Conservation (phyloP, 257 asterid species). For the Nicotiana otophora region DNA sequence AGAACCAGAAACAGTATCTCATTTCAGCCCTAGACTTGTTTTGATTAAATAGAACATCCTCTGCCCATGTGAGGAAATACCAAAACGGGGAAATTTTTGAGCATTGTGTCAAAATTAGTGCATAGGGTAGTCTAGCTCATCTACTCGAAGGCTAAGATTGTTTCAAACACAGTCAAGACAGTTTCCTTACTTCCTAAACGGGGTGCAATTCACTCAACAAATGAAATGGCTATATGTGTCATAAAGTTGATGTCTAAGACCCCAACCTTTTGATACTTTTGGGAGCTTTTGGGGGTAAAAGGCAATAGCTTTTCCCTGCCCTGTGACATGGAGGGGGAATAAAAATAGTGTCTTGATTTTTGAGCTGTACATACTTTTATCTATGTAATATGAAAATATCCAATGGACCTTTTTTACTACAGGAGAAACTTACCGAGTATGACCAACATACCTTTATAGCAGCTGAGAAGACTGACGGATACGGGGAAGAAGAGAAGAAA, state of each 20-base stretch:
- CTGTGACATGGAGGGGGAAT: not conserved
- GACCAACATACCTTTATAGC: conserved; percentile 31
- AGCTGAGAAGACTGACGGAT: conserved; percentile 39
- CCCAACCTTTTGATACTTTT: not conserved
- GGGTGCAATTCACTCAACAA: not conserved
- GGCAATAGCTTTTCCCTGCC: not conserved
- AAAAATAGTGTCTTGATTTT: not conserved
- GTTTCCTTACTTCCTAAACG: not conserved
- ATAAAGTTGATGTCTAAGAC: not conserved
- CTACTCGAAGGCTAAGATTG: not conserved
- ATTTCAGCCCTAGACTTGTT: not conserved
- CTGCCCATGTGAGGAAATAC: not conserved
- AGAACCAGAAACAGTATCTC: not conserved
- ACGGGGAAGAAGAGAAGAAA: conserved; percentile 23
- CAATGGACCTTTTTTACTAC: not conserved
- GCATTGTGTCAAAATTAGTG: not conserved
- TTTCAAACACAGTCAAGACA: not conserved
- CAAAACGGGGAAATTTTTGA: not conserved
- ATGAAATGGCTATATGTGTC: not conserved
- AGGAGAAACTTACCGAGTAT: conserved; percentile 32
- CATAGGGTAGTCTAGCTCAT: not conserved
- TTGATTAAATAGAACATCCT: not conserved
- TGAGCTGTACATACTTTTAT: not conserved
- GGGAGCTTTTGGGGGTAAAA: not conserved
- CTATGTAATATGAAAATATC: not conserved